Percentiles rank a stretch among this genome's conserved stretches.
phyloP scores from a whole-genome alignment of 495 filamentous ascomycete species.

The Sordaria brevicollis region DNA sequence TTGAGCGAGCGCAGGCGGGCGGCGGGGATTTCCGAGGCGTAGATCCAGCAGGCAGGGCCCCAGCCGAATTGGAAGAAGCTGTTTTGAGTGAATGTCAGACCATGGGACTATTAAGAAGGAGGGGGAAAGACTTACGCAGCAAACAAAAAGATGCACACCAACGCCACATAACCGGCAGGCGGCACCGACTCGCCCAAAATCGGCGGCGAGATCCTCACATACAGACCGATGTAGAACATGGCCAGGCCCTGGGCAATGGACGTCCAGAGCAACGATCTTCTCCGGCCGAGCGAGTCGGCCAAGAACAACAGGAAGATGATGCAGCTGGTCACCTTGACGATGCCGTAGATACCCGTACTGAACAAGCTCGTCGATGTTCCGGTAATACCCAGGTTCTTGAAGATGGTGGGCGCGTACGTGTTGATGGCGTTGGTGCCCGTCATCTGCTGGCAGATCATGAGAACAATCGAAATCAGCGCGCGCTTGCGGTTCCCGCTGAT shows the following conservation, averaged over 20 bases:
- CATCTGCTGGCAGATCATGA: conserved; percentile 40
- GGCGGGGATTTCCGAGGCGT: conserved; percentile 63
- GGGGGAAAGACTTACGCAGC: conserved; percentile 33
- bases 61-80: conserved; percentile 68
- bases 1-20: conserved; percentile 61
- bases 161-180: conserved; percentile 48
- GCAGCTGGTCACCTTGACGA: conserved; percentile 35
- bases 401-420: conserved; percentile 43
- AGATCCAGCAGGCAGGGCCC: conserved; percentile 74
- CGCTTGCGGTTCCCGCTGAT: conserved; percentile 49
- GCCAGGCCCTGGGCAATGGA: conserved; percentile 57
- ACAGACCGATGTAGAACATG: conserved; percentile 77
- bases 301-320: conserved; percentile 43
- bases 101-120: too few relatives aligned
- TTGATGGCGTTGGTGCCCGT: conserved; percentile 39
- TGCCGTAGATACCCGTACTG: conserved; percentile 41
- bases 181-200: conserved; percentile 30
- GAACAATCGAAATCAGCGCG: conserved; percentile 23
- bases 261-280: conserved; percentile 63
- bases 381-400: conserved; percentile 36
- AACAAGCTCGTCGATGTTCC: conserved; percentile 36
- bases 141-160: conserved; percentile 65
- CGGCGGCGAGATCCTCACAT: conserved; percentile 61
- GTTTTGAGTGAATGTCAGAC: too few relatives aligned
- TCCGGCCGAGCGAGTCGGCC: conserved; percentile 53